Conservation (phyloP, 768 basidiomycete species). For the Suillus hirtellus region DNA sequence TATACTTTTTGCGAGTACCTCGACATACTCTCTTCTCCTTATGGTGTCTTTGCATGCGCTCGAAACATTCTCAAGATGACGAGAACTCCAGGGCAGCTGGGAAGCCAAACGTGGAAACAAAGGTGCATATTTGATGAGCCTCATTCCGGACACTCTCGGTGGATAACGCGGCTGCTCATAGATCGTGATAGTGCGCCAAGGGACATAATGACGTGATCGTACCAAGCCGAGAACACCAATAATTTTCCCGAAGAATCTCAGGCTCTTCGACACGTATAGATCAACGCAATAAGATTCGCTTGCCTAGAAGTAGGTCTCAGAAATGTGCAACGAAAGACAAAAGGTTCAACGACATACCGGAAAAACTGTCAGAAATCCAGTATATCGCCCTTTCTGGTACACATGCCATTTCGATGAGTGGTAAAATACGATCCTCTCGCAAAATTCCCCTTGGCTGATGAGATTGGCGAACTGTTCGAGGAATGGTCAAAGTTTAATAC, state of each 20-base stretch:
- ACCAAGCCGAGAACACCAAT: not conserved
- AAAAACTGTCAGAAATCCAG: not conserved
- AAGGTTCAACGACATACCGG: not conserved
- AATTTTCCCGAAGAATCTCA: not conserved
- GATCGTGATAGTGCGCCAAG: not conserved
- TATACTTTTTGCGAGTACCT: constrained; percentile 23
- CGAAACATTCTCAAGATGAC: not conserved
- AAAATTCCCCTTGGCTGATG: not conserved
- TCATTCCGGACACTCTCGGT: constrained; percentile 19
- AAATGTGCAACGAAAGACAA: not conserved
- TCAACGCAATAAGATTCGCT: not conserved
- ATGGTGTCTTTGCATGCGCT: constrained; percentile 5
- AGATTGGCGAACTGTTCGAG: not conserved
- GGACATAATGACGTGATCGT: not conserved
- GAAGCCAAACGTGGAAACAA: constrained; percentile 19
- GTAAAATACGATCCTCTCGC: not conserved
- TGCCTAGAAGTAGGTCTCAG: not conserved
- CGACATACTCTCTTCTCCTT: constrained; percentile 20
- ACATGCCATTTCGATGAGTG: not conserved
- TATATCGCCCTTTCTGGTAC: constrained; percentile 2
- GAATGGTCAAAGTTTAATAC: not conserved
- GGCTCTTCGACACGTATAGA: not conserved
- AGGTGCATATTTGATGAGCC: constrained; percentile 20
- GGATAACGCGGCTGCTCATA: constrained; percentile 17
- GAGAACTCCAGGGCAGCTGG: constrained; percentile 13